These are phyloP conservation scores for Paramecium biaurelia DNA, from an alignment of 73 alveolate species.

Conservation along the genomic window DNA sequence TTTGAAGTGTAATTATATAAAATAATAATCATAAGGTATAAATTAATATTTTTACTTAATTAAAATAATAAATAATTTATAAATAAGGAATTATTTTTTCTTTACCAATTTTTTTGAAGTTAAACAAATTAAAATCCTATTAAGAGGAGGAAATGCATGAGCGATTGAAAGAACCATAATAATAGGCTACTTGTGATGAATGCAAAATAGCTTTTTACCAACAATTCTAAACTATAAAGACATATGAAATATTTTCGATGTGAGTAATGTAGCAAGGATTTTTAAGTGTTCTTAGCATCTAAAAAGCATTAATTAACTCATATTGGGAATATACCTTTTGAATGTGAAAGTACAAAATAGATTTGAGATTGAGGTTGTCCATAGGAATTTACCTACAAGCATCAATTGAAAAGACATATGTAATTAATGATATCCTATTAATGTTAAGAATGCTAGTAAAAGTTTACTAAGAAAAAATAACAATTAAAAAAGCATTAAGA, in stretches of 20 bases:
- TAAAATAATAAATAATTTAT: background rate
- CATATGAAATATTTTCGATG: slow-evolving; percentile 58
- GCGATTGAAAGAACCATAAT: background rate
- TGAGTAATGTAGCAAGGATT: slow-evolving; percentile 57
- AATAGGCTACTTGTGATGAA: background rate
- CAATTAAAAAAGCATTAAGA: background rate
- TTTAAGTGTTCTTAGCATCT: slow-evolving; percentile 28
- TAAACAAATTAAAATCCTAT: background rate
- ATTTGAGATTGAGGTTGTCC: background rate
- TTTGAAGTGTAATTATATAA: background rate
- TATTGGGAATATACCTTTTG: background rate
- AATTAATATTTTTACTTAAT: too few relatives aligned
- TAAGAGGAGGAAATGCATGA: background rate
- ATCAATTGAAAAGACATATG: background rate
- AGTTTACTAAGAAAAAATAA: background rate
- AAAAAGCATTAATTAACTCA: slow-evolving; percentile 34
- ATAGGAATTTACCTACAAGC: background rate
- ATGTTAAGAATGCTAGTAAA: background rate
- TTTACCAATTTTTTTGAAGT: background rate
- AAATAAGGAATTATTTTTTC: background rate
- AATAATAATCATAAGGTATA: too few relatives aligned
- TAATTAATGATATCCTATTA: background rate
- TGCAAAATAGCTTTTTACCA: slow-evolving; percentile 23
- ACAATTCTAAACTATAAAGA: slow-evolving; percentile 51
- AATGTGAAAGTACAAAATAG: background rate